These are phyloP conservation scores for Aspergillus sp. DNA, from an alignment of 2,329 filamentous ascomycete species.

Conservation along the genomic window DNA sequence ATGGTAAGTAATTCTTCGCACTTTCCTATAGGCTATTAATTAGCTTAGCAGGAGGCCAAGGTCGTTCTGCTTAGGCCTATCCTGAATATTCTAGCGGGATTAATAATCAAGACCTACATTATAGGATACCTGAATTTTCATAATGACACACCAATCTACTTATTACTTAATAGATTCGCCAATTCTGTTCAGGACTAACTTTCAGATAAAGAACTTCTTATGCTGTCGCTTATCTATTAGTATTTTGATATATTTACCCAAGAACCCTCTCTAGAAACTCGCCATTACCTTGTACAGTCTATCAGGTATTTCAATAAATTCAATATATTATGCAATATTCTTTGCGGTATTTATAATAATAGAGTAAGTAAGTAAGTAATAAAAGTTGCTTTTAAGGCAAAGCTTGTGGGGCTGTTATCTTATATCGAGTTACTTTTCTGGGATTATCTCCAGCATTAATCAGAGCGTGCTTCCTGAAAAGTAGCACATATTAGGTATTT, in stretches of 20 bases:
- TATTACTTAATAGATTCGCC: not conserved
- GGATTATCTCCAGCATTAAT: not conserved
- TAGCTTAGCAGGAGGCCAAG: not conserved
- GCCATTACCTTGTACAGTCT: not conserved
- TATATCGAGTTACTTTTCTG: not conserved
- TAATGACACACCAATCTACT: not conserved
- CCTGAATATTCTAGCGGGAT: not conserved
- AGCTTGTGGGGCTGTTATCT: not conserved
- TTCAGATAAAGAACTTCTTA: not conserved
- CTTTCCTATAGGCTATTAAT: not conserved
- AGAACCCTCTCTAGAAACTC: not conserved
- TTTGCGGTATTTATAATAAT: not conserved
- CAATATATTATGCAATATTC: not conserved
- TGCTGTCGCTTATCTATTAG: not conserved
- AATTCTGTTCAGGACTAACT: not conserved
- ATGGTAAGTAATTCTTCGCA: not conserved
- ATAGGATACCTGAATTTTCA: not conserved
- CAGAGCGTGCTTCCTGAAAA: not conserved
- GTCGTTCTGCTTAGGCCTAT: not conserved
- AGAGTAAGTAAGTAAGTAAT: not conserved
- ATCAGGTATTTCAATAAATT: not conserved
- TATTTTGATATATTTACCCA: not conserved
- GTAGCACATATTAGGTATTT: no score
- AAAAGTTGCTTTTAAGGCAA: not conserved
- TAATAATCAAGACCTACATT: not conserved